Percentiles rank a stretch among this genome's conserved stretches.
Conservation (phyloP, 257 asterid species). For the Solanum okadae region DNA sequence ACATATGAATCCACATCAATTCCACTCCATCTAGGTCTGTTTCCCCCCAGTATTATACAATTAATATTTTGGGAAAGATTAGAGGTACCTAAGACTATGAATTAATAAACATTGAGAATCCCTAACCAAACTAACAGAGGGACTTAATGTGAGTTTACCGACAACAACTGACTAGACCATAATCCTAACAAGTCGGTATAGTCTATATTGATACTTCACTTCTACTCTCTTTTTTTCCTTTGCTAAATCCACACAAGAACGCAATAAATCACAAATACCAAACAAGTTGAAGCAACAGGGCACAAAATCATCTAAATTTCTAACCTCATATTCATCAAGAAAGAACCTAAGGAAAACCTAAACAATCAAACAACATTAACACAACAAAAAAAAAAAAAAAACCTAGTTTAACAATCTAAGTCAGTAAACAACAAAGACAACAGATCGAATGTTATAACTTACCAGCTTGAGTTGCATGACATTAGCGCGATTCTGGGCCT, state of each 20-base stretch:
- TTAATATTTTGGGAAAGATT: background rate
- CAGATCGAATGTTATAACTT: background rate
- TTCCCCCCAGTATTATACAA: background rate
- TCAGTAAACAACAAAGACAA: background rate
- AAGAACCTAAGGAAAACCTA: background rate
- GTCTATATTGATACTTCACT: background rate
- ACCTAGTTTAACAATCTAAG: background rate
- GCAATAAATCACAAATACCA: background rate
- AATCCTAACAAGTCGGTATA: background rate
- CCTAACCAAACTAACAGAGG: background rate
- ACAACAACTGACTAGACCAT: background rate
- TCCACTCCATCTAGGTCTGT: background rate
- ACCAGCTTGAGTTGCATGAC: slow-evolving; percentile 95
- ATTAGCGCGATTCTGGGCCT: slow-evolving; percentile 90
- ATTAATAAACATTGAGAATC: background rate
- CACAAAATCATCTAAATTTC: background rate
- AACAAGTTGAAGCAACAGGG: background rate
- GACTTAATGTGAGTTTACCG: background rate
- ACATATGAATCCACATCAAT: background rate
- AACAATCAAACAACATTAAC: background rate
- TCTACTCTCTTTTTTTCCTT: background rate
- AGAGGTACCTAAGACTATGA: background rate
- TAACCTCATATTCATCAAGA: background rate
- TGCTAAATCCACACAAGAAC: background rate
- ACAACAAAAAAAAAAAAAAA: background rate